A percentile compares a stretch with the other conserved stretches of the same genome.
phyloP scores from a whole-genome alignment of 805 yeast species.

The Kodamaea laetipori region DNA sequence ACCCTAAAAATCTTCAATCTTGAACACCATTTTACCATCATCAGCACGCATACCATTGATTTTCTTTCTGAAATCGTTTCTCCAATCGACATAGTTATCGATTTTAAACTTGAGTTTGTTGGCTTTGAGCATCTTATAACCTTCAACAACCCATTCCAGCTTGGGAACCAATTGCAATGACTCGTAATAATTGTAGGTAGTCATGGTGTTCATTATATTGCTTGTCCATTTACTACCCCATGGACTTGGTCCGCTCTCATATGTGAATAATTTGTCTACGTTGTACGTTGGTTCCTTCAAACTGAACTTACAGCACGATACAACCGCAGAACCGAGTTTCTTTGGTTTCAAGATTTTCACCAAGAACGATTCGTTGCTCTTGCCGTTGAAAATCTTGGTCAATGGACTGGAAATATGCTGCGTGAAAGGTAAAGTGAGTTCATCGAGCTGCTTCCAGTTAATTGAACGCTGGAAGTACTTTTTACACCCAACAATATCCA shows the following conservation, averaged over 20 bases:
- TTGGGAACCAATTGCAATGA: conserved; percentile 30
- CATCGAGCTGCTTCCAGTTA: conserved; percentile 32
- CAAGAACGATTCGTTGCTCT: conserved; percentile 34
- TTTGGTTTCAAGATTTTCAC: conserved; percentile 42
- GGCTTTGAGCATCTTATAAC: conserved; percentile 26
- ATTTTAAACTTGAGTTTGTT: conserved; percentile 34
- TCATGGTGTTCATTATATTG: conserved; percentile 31
- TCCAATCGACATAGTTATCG: conserved; percentile 40
- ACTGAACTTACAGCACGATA: conserved; percentile 39
- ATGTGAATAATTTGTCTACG: conserved; percentile 30
- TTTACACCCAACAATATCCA: conserved; percentile 44
- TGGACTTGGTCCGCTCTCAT: conserved; percentile 29
- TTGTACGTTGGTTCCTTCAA: conserved; percentile 35
- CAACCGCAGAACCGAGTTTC: conserved; percentile 29
- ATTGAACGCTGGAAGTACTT: conserved; percentile 37
- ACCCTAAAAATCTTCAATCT: conserved; percentile 39
- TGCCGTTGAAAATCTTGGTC: conserved; percentile 28
- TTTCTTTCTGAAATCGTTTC: conserved; percentile 33
- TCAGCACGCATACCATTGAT: conserved; percentile 27
- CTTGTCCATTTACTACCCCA: conserved; percentile 41
- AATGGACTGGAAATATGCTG: conserved; percentile 20
- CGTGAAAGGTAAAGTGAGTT: conserved; percentile 31
- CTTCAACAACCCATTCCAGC: conserved; percentile 38
- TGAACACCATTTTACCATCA: conserved; percentile 38
- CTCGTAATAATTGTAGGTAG: conserved; percentile 38